Base-by-base conservation (phyloP, 1,139 yeast genomes). In the Kodamaea ohmeri region DNA sequence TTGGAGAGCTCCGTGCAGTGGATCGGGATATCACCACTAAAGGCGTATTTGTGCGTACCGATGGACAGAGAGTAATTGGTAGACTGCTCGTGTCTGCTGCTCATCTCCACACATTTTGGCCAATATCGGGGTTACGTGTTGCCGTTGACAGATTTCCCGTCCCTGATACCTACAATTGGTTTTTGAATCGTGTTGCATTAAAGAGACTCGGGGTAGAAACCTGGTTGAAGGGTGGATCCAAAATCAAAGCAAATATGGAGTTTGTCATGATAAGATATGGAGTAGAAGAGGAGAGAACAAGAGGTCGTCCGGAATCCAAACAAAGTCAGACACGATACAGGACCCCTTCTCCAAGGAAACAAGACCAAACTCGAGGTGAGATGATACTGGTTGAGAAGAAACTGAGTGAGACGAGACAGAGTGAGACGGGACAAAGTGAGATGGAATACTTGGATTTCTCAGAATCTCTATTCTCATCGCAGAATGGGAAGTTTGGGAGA, bases 1-100 rank as follows among this genome's bases (percentile, higher is more conserved):
- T 37, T 34, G 63, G 63, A 7, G 60, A 55, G 37, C 25, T 33
- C 9, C 17, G 16, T 8, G 24, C 30, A 8, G 24, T 18, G 13
- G 25, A 16, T 7, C 4, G 18, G 4, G 35, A 33, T 12, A 16
- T 33, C 16, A 9, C 17, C 12, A 18, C 16, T 5, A 17, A 20
- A 19, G 34, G 25, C 3, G 26, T 14, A 4, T 14, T 38, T 16
- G 17, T 17, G 15, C 29, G 43, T 6, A 31, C 34, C 4, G 34
- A 39, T 26, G 33, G 25, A 14, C 21, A 20, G 12, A 18, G 30
- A 19, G 25, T 38, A 2, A 32, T 41, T 18, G 44, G 44, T 4
- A 32, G 16, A 17, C 44, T 41, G 44, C 11, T 30, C 12, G 25
- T 40, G 6, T 18, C 30, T 12, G 22, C 28, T n/a, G 9, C 12